A percentile compares a stretch with the other conserved stretches of the same genome.
phyloP scores from a whole-genome alignment of 2,329 filamentous ascomycete species.

The Nothophoma quercina region DNA sequence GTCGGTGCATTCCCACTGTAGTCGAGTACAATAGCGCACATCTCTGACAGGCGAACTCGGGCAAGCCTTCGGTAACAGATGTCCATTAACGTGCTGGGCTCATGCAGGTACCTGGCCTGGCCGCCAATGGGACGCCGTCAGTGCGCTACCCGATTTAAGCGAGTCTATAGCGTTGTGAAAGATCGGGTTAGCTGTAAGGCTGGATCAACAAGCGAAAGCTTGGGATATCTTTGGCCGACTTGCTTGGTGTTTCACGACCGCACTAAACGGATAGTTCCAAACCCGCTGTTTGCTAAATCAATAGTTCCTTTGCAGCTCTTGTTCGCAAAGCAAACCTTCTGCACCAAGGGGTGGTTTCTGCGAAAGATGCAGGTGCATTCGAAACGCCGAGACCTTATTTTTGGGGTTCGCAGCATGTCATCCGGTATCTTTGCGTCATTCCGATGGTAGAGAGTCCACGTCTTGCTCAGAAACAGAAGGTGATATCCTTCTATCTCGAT shows the following conservation, averaged over 20 bases:
- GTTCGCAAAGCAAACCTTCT: conserved; percentile 4
- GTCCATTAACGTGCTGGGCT: conserved; percentile 5
- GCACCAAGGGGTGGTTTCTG: background rate
- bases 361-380: background rate
- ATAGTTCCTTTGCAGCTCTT: conserved; percentile 17
- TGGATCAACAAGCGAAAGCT: conserved; percentile 20
- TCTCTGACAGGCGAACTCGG: conserved; percentile 7
- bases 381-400: conserved; percentile 10
- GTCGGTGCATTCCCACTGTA: conserved; percentile 11
- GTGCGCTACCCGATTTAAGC: conserved; percentile 5
- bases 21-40: conserved; percentile 17
- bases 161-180: background rate
- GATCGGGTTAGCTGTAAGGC: conserved; percentile 11
- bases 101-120: conserved; percentile 15
- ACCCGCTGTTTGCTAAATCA: conserved; percentile 22
- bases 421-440: conserved; percentile 7
- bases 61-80: conserved; percentile 5
- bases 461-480: background rate
- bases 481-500: background rate
- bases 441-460: background rate
- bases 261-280: conserved; percentile 12
- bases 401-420: conserved; percentile 1
- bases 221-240: conserved; percentile 21
- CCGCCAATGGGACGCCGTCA: conserved; percentile 7
- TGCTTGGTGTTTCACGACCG: conserved; percentile 12